Evolutionary conservation across 768 basidiomycete species (phyloP), one percentile per base, ranked within the genome.

Genomic region (Mycena vitilis): DNA sequence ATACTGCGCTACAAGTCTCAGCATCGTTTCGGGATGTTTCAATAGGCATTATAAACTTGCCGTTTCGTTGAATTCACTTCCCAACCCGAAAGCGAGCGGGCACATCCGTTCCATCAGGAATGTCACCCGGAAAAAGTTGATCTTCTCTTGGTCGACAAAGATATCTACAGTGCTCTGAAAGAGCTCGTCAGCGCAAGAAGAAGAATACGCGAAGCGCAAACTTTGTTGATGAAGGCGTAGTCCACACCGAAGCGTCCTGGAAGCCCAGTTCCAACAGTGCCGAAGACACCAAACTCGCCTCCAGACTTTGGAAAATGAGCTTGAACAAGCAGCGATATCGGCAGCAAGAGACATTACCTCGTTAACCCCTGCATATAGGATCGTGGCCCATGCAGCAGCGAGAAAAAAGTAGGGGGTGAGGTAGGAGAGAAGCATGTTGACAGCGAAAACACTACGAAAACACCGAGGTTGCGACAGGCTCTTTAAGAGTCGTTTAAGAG

Each of bases 101-200:
- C 77, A 80, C 82, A 83, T 82, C 13, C 84, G 77, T 70, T 84
- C 83, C 82, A 85, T 84, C 44, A 85, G 77, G 74, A 85, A 84
- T 3, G 84, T 83, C 16, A 85, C 83, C 22, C 84, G 81, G 78
- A 85, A 84, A 71, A 84, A 79, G 62, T 85, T 85, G 71, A 84
- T 82, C 65, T 84, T 83, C 57, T 85, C 83, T 68, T 82, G 78
- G 74, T 84, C 81, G 25, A 84, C 83, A 60, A 83, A 84, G 48
- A 83, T 82, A 66, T 85, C 83, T 45, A 85, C 78, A 1, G 84
- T 83, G 49, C 70, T 81, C 84, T 85, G 57, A 12, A 30, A n/a
- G 34, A 10, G 23, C 38, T 37, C 51, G 64, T 42, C n/a, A 16
- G 30, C 22, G 20, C 20, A 10, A 5, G 4, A 12, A 18, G 34